phyloP scores from a whole-genome alignment of 805 yeast species.

The Blastobotrys attinorum region DNA sequence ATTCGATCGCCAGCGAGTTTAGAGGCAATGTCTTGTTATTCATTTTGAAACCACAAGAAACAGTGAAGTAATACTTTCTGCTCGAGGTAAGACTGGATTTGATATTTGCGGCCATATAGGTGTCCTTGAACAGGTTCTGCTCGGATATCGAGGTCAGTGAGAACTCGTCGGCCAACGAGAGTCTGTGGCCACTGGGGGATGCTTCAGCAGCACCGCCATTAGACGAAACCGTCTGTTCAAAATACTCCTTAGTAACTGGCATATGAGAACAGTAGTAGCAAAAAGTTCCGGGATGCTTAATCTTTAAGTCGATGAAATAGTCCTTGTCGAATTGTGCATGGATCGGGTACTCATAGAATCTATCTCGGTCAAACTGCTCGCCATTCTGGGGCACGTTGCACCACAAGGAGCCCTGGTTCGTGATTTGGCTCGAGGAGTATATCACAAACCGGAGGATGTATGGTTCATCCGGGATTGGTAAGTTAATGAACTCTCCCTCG shows the following conservation, averaged over 20 bases:
- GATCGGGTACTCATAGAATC: slow-evolving; percentile 43
- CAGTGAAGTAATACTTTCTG: slow-evolving; percentile 44
- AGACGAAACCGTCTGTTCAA: slow-evolving; percentile 8
- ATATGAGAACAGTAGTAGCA: slow-evolving; percentile 62
- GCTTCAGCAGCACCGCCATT: slow-evolving; percentile 4
- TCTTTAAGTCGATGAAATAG: slow-evolving; percentile 48
- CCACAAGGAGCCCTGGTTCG: slow-evolving; percentile 64
- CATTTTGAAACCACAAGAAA: slow-evolving; percentile 65
- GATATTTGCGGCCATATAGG: slow-evolving; percentile 2
- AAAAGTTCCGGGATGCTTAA: slow-evolving; percentile 71
- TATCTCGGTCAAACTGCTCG: slow-evolving; percentile 46
- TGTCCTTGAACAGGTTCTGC: slow-evolving; percentile 3
- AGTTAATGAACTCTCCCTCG: slow-evolving; percentile 30
- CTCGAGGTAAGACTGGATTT: slow-evolving; percentile 1
- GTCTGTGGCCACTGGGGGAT: not conserved
- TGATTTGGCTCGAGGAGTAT: slow-evolving; percentile 66
- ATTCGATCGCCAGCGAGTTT: slow-evolving; percentile 72
- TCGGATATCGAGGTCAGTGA: not conserved
- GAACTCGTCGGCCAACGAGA: not conserved
- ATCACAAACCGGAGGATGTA: slow-evolving; percentile 50
- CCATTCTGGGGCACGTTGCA: slow-evolving; percentile 57
- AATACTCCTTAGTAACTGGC: slow-evolving; percentile 18
- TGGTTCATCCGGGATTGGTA: slow-evolving; percentile 33
- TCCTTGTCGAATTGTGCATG: slow-evolving; percentile 58
- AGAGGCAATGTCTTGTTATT: slow-evolving; percentile 53